phyloP scores from a whole-genome alignment of 1,139 yeast genomes.

The Lodderomyces elongisporus region DNA sequence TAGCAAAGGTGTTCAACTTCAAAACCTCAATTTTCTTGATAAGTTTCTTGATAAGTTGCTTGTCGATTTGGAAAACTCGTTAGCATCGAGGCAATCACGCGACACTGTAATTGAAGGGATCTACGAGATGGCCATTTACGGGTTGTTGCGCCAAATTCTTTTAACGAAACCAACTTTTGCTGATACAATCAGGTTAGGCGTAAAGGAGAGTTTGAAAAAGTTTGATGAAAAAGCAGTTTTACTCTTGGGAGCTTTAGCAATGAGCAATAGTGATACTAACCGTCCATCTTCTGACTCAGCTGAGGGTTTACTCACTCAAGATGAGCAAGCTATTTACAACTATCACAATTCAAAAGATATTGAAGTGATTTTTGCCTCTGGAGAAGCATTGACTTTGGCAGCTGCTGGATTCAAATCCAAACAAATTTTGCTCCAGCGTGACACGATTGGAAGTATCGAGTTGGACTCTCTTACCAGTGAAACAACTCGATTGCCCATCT shows the following conservation, averaged over 20 bases:
- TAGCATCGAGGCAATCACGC: too few species aligned
- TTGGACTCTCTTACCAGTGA: too few species aligned
- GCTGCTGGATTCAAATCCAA: slow-evolving; percentile 76
- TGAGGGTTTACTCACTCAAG: too few species aligned
- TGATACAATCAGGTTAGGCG: slow-evolving; percentile 20
- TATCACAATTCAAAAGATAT: slow-evolving; percentile 64
- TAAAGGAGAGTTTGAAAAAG: slow-evolving; percentile 42
- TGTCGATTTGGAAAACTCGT: too few species aligned
- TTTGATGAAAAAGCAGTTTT: slow-evolving; percentile 58
- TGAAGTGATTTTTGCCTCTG: slow-evolving; percentile 71
- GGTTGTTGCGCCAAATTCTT: too few species aligned
- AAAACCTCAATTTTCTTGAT: too few species aligned
- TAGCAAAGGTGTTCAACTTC: too few species aligned
- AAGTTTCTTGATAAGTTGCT: too few species aligned
- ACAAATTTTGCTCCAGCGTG: slow-evolving; percentile 41
- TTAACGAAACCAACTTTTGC: slow-evolving; percentile 13
- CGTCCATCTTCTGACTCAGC: too few species aligned
- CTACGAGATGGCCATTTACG: too few species aligned
- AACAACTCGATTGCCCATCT: slow-evolving; percentile 23
- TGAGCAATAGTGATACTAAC: too few species aligned
- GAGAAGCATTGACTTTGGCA: slow-evolving; percentile 74
- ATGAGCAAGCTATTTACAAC: slow-evolving; percentile 40
- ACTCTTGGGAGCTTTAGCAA: slow-evolving; percentile 54
- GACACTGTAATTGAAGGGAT: too few species aligned
- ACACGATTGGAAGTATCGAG: not conserved